Evolutionary conservation across 495 filamentous ascomycete species (phyloP).

Genomic region (Penicillium cinerascens): DNA sequence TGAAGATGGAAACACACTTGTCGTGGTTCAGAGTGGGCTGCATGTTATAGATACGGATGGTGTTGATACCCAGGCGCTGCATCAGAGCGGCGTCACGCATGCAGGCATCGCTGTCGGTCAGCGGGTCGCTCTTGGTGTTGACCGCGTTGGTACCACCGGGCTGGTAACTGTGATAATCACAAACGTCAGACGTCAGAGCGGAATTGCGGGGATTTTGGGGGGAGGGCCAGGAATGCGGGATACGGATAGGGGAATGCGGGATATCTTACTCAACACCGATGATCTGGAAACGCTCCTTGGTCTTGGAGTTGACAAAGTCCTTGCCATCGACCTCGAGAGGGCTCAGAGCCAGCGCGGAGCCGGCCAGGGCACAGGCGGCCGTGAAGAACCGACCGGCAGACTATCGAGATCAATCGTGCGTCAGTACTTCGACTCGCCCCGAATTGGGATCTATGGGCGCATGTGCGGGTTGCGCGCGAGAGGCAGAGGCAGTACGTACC

Average conservation of each 20-base stretch:
- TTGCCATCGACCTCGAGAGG: conserved; percentile 69
- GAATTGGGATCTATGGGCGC: background rate
- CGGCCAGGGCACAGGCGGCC: conserved; percentile 40
- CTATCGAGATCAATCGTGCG: conserved; percentile 4
- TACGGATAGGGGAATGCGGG: background rate
- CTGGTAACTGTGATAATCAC: conserved; percentile 62
- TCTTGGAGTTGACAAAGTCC: conserved; percentile 79
- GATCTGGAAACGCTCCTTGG: conserved; percentile 78
- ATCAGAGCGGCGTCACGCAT: conserved; percentile 89
- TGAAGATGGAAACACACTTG: conserved; percentile 87
- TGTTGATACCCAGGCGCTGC: conserved; percentile 83
- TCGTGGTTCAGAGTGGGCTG: conserved; percentile 82
- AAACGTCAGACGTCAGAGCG: conserved; percentile 13
- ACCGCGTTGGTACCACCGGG: conserved; percentile 86
- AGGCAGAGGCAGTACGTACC: conserved; percentile 9
- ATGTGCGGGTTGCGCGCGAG: background rate
- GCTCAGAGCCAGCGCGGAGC: conserved; percentile 63
- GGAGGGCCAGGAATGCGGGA: background rate
- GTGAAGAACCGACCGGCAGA: conserved; percentile 33
- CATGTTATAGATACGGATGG: conserved; percentile 92
- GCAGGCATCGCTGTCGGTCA: conserved; percentile 72
- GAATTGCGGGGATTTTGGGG: too few species aligned
- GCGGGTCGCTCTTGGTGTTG: conserved; percentile 63
- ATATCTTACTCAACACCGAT: conserved; percentile 73
- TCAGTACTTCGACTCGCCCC: background rate